Percentiles rank a stretch among this genome's conserved stretches.
Evolutionary conservation across 106 monocot species (phyloP).

Genomic region (Allium fistulosum): DNA sequence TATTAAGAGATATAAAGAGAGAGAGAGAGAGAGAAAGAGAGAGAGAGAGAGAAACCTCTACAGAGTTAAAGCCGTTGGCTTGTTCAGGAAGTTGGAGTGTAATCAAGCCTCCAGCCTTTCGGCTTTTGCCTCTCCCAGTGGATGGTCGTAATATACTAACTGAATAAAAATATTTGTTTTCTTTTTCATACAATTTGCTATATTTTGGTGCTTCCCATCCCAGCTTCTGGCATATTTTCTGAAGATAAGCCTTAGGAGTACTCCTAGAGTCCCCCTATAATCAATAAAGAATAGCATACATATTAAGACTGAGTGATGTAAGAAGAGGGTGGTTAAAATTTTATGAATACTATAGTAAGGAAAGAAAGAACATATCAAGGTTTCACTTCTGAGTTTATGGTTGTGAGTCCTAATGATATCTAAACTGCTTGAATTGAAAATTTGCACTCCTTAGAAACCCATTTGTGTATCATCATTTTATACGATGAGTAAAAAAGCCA

Average conservation of each 20-base stretch:
- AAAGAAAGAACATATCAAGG: no score
- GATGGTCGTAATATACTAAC: slow-evolving; percentile 72
- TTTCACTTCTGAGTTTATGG: no score
- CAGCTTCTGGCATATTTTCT: slow-evolving; percentile 85
- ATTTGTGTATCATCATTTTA: no score
- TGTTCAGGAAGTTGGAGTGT: slow-evolving; percentile 61
- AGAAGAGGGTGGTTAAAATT: no score
- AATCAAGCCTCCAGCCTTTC: slow-evolving; percentile 84
- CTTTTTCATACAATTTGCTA: slow-evolving; percentile 58
- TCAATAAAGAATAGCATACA: slow-evolving; percentile 5
- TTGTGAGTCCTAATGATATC: no score
- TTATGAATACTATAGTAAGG: no score
- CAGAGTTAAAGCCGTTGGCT: slow-evolving; percentile 40
- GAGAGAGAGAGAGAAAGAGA: no score
- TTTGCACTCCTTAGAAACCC: no score
- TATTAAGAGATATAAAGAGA: background rate
- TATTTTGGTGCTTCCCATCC: slow-evolving; percentile 97
- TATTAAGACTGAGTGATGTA: background rate
- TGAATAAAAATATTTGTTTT: slow-evolving; percentile 61
- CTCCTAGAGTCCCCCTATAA: slow-evolving; percentile 57
- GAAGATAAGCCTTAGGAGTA: slow-evolving; percentile 83
- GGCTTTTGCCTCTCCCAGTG: slow-evolving; percentile 81
- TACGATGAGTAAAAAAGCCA: no score
- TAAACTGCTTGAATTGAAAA: no score
- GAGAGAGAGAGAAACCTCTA: slow-evolving; percentile 52